Conservation (phyloP, 1,284 basidiomycete species). For the Hemileia vastatrix region DNA sequence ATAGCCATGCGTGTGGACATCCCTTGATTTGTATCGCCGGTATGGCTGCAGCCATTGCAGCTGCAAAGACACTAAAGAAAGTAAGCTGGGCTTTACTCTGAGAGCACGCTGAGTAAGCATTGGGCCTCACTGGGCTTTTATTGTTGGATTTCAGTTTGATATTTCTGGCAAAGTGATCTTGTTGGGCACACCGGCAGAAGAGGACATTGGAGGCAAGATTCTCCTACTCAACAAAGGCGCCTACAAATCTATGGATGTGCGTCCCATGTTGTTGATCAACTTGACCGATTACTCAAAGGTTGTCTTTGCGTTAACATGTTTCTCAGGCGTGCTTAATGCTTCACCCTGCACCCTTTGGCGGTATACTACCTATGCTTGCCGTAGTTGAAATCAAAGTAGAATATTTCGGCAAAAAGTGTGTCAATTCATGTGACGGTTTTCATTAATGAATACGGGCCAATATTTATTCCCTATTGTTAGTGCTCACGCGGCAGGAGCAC, state of each 20-base stretch:
- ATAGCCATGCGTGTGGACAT: constrained; percentile 47
- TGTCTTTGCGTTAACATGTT: not conserved
- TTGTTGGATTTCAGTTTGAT: constrained; percentile 47
- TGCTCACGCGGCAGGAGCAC: constrained; percentile 48
- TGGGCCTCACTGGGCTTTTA: not conserved
- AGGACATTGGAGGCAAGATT: constrained; percentile 67
- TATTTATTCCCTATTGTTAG: constrained; percentile 15
- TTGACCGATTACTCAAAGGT: constrained; percentile 31
- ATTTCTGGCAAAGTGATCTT: constrained; percentile 64
- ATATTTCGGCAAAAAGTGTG: constrained; percentile 23
- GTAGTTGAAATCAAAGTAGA: constrained; percentile 54
- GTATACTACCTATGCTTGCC: constrained; percentile 41
- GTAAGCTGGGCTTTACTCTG: constrained; percentile 14
- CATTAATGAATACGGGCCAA: not conserved
- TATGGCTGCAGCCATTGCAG: constrained; percentile 62
- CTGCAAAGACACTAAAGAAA: constrained; percentile 56
- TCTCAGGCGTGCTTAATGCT: constrained; percentile 18
- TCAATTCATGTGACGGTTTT: not conserved
- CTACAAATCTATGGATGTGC: constrained; percentile 65
- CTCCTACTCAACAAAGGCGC: constrained; percentile 60
- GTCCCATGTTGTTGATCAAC: constrained; percentile 54
- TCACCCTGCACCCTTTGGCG: constrained; percentile 19
- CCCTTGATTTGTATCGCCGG: constrained; percentile 75
- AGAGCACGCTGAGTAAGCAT: too few species aligned
- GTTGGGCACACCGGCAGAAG: constrained; percentile 80